These are phyloP conservation scores for Microsporum canis DNA, from an alignment of 2,329 filamentous ascomycete species.

Conservation along the genomic window DNA sequence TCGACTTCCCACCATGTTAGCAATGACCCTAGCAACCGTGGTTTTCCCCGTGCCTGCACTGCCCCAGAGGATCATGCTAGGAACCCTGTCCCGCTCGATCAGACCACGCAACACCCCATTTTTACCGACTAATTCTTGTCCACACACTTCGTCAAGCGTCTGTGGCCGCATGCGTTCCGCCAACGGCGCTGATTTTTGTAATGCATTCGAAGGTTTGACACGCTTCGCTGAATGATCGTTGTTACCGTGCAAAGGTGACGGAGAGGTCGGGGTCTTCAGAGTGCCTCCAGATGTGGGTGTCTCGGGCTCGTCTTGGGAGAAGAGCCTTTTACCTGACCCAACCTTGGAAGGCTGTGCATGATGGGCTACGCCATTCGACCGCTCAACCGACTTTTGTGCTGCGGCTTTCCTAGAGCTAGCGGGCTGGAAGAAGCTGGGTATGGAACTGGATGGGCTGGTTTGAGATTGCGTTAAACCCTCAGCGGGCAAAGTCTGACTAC, in stretches of 20 bases:
- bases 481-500: constrained; percentile 16
- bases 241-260: neutral
- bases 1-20: constrained; percentile 65
- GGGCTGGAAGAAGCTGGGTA: constrained; percentile 14
- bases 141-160: constrained; percentile 73
- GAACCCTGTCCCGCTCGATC: constrained; percentile 74
- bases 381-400: neutral
- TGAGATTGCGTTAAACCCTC: constrained; percentile 28
- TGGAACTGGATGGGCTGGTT: constrained; percentile 37
- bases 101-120: constrained; percentile 74
- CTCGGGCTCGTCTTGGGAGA: neutral
- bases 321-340: neutral
- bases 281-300: neutral
- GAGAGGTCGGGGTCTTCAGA: neutral
- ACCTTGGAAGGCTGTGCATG: neutral
- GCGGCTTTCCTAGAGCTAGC: constrained; percentile 5
- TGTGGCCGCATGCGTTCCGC: constrained; percentile 88
- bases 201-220: constrained; percentile 46
- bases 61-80: constrained; percentile 85
- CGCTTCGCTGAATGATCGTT: constrained; percentile 42
- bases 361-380: neutral
- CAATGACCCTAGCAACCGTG: constrained; percentile 80
- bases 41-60: constrained; percentile 41
- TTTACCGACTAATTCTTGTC: constrained; percentile 80
- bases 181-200: constrained; percentile 64